Evolutionary conservation across 129 eudicot genomes (phyloP), one percentile per base, ranked within the genome.

Genomic region (Ambrosia trifida): DNA sequence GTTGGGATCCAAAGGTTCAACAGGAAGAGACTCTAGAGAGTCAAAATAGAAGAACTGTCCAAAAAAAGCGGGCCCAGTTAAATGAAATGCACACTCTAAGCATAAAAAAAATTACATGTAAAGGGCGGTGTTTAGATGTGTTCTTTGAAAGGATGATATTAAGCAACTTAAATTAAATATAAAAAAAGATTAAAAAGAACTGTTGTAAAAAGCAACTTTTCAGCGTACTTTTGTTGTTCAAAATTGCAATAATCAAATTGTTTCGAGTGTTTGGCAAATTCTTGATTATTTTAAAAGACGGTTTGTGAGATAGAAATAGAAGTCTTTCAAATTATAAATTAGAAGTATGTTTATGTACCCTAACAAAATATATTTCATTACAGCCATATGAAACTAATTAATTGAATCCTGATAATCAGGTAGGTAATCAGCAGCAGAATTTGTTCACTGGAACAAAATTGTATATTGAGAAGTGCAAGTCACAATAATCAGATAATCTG

Each of bases 11-110:
- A 86, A 63, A 0, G 94, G 86, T 70, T 86, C 96, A 11, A 78
- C 75, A 14, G 97, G 93, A 78, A 91, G 97, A 9, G 97, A 91
- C 81, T 91, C 96, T 18, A 91, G 80, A 28, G 97, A 88, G 72
- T 91, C 97, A 40, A 88, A 91, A 74, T 91, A 91, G 84, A 91
- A 91, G 63, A 91, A 91, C 97, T 91, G 96, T 44, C 63, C 67
- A 79, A 60, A 51, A 64, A 58, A 72, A n/a, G 28, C n/a, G n/a
- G 40, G 64, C 12, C 24, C 41, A 14, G 10, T 73, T 35, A 38
- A 18, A 57, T 12, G 17, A 7, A 71, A 30, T 44, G 14, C 24
- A 76, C 20, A 69, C 75, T 79, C 19, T 45, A 58, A 76, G 44
- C 65, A 33, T 54, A 7, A 28, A 18, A 36, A 30, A 49, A 12